Evolutionary conservation across 495 filamentous ascomycete species (phyloP).

Genomic region (Stereocaulon alpinum): DNA sequence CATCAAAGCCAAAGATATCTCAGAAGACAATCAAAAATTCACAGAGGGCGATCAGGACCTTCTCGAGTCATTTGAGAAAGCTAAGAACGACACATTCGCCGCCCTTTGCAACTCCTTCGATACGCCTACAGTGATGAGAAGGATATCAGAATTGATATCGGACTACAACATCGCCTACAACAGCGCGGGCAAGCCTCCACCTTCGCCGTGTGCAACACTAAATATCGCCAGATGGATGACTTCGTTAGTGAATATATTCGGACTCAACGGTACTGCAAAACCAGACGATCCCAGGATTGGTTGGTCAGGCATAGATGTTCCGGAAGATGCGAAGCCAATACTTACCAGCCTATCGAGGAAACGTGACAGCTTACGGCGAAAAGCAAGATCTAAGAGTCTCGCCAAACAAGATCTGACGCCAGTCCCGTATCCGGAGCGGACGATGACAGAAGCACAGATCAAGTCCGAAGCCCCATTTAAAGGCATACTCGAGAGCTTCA

Average conservation of each 20-base stretch:
- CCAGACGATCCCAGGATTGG: constrained; percentile 56
- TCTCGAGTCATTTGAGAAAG: constrained; percentile 42
- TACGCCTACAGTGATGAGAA: constrained; percentile 64
- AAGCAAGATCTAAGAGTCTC: constrained; percentile 33
- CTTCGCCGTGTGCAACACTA: constrained; percentile 29
- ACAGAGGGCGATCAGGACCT: constrained; percentile 14
- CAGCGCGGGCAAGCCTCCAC: constrained; percentile 44
- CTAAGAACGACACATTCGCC: constrained; percentile 52
- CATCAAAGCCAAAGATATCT: constrained; percentile 51
- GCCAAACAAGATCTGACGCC: neutral
- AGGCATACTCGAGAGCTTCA: constrained; percentile 31
- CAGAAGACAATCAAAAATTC: constrained; percentile 23
- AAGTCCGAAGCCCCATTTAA: constrained; percentile 29
- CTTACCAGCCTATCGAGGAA: constrained; percentile 53
- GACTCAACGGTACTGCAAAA: constrained; percentile 58
- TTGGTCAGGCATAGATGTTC: constrained; percentile 67
- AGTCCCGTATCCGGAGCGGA: neutral
- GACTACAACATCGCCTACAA: constrained; percentile 67
- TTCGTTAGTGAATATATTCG: constrained; percentile 70
- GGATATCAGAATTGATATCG: constrained; percentile 64
- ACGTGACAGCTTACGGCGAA: constrained; percentile 54
- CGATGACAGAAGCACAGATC: neutral
- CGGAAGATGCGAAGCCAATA: constrained; percentile 51
- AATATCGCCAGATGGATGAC: constrained; percentile 72
- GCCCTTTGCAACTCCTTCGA: constrained; percentile 84